Conservation (phyloP, 106 monocot species). For the Narthecium ossifragum region DNA sequence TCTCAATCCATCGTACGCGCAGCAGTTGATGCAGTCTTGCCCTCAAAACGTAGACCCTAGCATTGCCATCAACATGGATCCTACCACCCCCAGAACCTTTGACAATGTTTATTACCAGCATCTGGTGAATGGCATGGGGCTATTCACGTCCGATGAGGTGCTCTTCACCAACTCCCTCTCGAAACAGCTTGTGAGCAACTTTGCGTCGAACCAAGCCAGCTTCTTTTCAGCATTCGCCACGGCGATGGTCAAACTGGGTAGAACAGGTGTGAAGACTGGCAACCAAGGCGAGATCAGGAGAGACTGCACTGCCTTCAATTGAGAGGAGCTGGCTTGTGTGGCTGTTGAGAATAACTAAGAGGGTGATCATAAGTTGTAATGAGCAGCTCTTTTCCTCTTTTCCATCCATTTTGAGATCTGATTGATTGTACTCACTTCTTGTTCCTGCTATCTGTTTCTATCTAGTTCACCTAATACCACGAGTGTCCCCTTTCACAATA, state of each 20-base stretch:
- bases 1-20: slow-evolving; percentile 28
- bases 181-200: slow-evolving; percentile 4
- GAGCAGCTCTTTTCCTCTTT: no score
- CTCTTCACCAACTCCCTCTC: slow-evolving; percentile 17
- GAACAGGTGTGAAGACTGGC: slow-evolving; percentile 32
- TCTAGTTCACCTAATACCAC: no score
- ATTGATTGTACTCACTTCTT: no score
- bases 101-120: slow-evolving; percentile 37
- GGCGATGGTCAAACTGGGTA: slow-evolving; percentile 29
- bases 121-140: slow-evolving; percentile 19
- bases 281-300: slow-evolving; percentile 27
- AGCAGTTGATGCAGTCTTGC: slow-evolving; percentile 41
- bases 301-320: slow-evolving; percentile 32
- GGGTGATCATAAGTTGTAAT: no score
- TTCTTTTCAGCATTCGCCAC: slow-evolving; percentile 21
- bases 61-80: slow-evolving; percentile 52
- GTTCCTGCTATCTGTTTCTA: no score
- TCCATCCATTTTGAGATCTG: no score
- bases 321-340: no score
- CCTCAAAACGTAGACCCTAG: slow-evolving; percentile 37
- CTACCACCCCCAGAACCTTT: slow-evolving; percentile 30
- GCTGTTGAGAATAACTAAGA: no score
- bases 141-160: slow-evolving; percentile 34
- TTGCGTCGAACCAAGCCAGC: slow-evolving; percentile 16
- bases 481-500: no score